Base-by-base conservation (phyloP, 169 alveolate species). In the Plasmodium knowlesi region DNA sequence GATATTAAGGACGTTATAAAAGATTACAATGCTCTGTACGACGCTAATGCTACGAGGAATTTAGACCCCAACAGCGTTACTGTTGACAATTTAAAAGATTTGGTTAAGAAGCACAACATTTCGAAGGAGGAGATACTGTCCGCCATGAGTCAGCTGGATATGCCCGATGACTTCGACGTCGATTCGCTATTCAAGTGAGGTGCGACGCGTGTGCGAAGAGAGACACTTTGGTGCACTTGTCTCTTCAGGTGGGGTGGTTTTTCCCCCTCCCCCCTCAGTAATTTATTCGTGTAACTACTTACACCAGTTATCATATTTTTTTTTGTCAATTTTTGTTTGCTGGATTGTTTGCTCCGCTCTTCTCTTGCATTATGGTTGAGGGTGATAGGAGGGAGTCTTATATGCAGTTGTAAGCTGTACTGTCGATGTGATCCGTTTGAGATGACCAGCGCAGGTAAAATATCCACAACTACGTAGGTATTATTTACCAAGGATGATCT, bases 1-100 rank as follows among this genome's bases (percentile, higher is more conserved):
- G 94, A 89, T 22, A 80, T 89, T 39, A 57, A 37, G 73, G 83
- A 89, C 32, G 90, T 89, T 19, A 78, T 89, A 34, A 41, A 89
- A 10, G 72, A 57, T 30, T 89, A 89, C 72, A 89, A 89, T 89
- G 30, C 80, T 5, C 82, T 79, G 3, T 50, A 89, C 73, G 89
- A 89, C 50, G 32, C 61, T 16, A 25, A 78, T 37, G 54, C 57
- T 25, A 54, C 43, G 61, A 89, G 73, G 54, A 80, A 89, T 19
- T 16, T 89, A 8, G 94, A 89, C 53, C 94, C 94, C 10, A 89
- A 73, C 72, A 89, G 74, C 37, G 82, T 89, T 73, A 89, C 94
- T 53, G 79, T 89, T 39, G 83, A 78, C n/a, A 39, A 89, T 67
- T 41, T 89, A 89, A 89, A 89, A 73, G 94, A 89, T 79, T 43